Conservation (phyloP, 2,329 filamentous ascomycete genomes). For the Metarhizium sp. region DNA sequence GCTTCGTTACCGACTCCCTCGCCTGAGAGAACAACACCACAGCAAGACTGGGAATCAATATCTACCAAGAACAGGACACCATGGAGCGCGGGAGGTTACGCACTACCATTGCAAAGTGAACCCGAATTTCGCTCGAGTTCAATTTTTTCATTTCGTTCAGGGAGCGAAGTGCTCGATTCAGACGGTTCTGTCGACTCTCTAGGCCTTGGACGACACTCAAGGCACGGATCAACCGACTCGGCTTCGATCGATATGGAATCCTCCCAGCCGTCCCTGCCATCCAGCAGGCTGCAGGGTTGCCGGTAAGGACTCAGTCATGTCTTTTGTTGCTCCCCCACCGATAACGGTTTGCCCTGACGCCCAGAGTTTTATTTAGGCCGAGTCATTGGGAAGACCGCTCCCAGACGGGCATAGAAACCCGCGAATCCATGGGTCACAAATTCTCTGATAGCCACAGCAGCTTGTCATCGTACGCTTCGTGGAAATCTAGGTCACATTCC, state of each 20-base stretch:
- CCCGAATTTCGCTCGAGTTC: slow-evolving; percentile 20
- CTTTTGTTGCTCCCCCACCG: not conserved
- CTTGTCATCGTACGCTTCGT: slow-evolving; percentile 38
- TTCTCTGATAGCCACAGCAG: slow-evolving; percentile 43
- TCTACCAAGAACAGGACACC: slow-evolving; percentile 29
- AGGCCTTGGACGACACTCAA: slow-evolving; percentile 15
- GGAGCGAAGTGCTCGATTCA: slow-evolving; percentile 14
- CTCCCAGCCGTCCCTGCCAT: not conserved
- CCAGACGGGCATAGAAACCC: not conserved
- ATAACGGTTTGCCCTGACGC: not conserved
- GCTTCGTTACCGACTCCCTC: slow-evolving; percentile 23
- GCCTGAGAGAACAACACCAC: slow-evolving; percentile 19
- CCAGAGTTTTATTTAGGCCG: not conserved
- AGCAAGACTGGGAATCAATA: slow-evolving; percentile 12
- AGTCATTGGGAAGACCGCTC: slow-evolving; percentile 3
- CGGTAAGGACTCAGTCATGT: slow-evolving; percentile 1
- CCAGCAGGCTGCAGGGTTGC: not conserved
- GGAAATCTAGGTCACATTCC: slow-evolving; percentile 39
- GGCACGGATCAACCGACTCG: slow-evolving; percentile 22
- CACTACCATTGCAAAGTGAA: slow-evolving; percentile 32
- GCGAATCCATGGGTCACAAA: slow-evolving; percentile 15
- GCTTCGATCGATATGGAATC: slow-evolving; percentile 5
- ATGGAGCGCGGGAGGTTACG: slow-evolving; percentile 43
- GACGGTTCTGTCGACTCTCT: slow-evolving; percentile 12
- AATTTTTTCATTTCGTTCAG: slow-evolving; percentile 13